A percentile compares a stretch with the other conserved stretches of the same genome.
Conservation (phyloP, 1,284 basidiomycete species). For the Tylopilus sp. region DNA sequence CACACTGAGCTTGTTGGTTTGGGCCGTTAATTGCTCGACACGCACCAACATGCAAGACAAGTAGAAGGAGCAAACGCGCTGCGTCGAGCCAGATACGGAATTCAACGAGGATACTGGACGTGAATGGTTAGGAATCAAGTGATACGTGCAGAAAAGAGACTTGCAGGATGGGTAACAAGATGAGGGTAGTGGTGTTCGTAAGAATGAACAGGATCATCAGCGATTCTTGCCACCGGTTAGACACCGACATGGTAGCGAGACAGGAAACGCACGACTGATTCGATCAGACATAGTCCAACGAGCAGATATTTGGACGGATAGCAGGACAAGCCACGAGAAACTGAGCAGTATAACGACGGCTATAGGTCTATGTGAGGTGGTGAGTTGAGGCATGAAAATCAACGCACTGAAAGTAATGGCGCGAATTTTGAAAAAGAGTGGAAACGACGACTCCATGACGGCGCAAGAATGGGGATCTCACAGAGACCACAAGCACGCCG, state of each 20-base stretch:
- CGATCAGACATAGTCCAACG: slow-evolving; percentile 39
- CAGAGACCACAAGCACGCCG: slow-evolving; percentile 19
- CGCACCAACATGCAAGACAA: slow-evolving; percentile 49
- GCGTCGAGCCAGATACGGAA: slow-evolving; percentile 59
- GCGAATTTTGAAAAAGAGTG: slow-evolving; percentile 41
- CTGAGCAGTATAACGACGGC: slow-evolving; percentile 38
- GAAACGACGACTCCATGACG: slow-evolving; percentile 38
- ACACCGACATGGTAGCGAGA: background rate
- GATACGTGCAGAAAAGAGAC: slow-evolving; percentile 21
- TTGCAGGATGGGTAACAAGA: slow-evolving; percentile 52
- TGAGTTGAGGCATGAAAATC: background rate
- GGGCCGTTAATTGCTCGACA: background rate
- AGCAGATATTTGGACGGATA: slow-evolving; percentile 40
- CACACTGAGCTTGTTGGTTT: background rate
- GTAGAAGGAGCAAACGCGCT: slow-evolving; percentile 47
- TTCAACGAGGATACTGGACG: slow-evolving; percentile 45
- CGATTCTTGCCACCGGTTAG: slow-evolving; percentile 31
- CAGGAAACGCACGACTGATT: slow-evolving; percentile 38
- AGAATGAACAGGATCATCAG: slow-evolving; percentile 46
- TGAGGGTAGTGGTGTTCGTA: slow-evolving; percentile 45
- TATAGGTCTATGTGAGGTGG: slow-evolving; percentile 17
- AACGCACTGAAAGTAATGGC: slow-evolving; percentile 41
- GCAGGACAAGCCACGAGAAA: slow-evolving; percentile 41
- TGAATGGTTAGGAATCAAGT: slow-evolving; percentile 1
- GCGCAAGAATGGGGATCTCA: slow-evolving; percentile 11